These are phyloP conservation scores for Coniochaeta sp. DNA, from an alignment of 2,329 filamentous ascomycete genomes.

Conservation along the genomic window DNA sequence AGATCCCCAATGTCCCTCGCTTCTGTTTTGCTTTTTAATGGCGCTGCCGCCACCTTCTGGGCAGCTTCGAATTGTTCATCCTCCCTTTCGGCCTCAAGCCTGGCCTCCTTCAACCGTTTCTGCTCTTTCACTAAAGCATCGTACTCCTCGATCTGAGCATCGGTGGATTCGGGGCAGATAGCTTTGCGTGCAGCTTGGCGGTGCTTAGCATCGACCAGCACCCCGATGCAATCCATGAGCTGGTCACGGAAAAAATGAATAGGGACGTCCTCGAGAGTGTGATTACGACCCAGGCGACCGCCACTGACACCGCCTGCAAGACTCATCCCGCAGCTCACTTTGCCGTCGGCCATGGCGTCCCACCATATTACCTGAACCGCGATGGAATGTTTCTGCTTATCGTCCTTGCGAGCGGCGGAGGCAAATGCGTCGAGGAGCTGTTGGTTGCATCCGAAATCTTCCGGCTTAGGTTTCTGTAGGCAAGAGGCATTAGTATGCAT, in stretches of 20 bases:
- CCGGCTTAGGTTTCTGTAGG: not conserved
- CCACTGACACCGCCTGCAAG: not conserved
- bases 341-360: not conserved
- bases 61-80: not conserved
- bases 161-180: not conserved
- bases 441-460: not conserved
- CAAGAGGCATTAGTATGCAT: not conserved
- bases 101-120: not conserved
- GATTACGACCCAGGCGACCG: not conserved
- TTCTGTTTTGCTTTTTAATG: not conserved
- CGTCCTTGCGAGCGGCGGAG: not conserved
- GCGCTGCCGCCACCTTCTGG: not conserved
- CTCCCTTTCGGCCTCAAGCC: not conserved
- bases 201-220: not conserved
- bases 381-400: not conserved
- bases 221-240: not conserved
- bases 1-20: not conserved
- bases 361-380: not conserved
- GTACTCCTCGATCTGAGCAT: not conserved
- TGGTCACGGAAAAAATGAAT: not conserved
- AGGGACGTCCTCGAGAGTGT: not conserved
- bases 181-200: not conserved
- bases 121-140: not conserved
- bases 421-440: not conserved
- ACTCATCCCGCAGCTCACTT: not conserved